Base-by-base conservation (phyloP, 2,329 filamentous ascomycete genomes). In the Triangularia verruculosa region DNA sequence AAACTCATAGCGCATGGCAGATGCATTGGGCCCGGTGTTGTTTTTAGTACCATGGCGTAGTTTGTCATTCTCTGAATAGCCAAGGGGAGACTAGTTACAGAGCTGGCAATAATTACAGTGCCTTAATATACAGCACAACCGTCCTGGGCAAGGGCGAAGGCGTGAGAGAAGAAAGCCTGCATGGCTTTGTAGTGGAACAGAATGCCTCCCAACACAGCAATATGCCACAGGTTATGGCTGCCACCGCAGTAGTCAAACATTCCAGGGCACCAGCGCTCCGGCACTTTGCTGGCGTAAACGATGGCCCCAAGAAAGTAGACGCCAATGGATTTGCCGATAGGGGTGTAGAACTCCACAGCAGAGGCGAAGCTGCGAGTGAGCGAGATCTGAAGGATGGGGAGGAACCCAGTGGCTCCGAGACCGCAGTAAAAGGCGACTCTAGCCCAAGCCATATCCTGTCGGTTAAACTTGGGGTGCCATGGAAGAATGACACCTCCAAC, bases 111-210 rank as follows among this genome's bases (percentile, higher is more conserved):
- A 57, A 58, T 57, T 58, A 58, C 15, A 47, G 39, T 47, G 3
- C 13, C n/a, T 67, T 70, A 86, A 68, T 83, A 85, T 1, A 79
- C 74, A 20, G 83, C 81, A 72, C 85, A 87, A n/a, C 83, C 83
- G 55, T 78, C 82, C 73, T 87, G 74, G 1, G 89, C 90, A 64
- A 89, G 84, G 68, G 82, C 78, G 76, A 94, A 94, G 11, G 91
- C 91, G 47, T 83, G 84, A 4, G 89, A 83, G 73, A 99, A 99
- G 77, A 99, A 95, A 62, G 93, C 86, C 76, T 97, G 91, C 94
- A 99, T 97, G 17, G 95, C 95, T 22, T 85, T 84, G 78, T 98
- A 99, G 77, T 99, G 95, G 75, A 97, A 98, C n/a, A 98, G 77
- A 63, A 99, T 99, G 11, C 95, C 95, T 15, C 93, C 92, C 27